Percentiles rank a stretch among this genome's conserved stretches.
These are phyloP conservation scores for Didymella lethalis DNA, from an alignment of 2,329 filamentous ascomycete species.

Conservation along the genomic window DNA sequence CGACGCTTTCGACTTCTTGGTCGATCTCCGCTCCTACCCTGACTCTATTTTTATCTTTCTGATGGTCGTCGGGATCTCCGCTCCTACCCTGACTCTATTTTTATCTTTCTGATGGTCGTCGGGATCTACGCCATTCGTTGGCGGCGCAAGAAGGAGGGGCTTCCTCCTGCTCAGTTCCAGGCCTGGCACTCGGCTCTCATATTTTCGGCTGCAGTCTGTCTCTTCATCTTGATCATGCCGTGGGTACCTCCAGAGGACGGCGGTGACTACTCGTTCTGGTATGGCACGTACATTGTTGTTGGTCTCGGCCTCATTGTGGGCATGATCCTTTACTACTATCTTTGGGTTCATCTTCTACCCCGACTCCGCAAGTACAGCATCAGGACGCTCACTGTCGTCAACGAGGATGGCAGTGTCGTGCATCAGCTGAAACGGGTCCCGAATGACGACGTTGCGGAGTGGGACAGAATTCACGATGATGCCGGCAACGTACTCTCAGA, in stretches of 20 bases:
- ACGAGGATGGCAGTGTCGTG: conserved; percentile 40
- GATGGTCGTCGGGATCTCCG: conserved; percentile 39
- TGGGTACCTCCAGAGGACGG: conserved; percentile 71
- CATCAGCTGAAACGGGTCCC: conserved; percentile 37
- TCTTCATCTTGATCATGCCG: conserved; percentile 68
- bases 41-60: conserved; percentile 19
- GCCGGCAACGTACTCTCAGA: conserved; percentile 33
- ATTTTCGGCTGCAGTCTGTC: conserved; percentile 21
- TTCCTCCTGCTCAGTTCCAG: background rate
- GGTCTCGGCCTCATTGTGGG: conserved; percentile 59
- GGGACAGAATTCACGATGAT: conserved; percentile 44
- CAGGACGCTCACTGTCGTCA: conserved; percentile 37
- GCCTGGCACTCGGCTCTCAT: background rate
- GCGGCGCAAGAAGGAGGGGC: conserved; percentile 29
- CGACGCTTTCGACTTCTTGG: conserved; percentile 71
- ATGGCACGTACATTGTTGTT: conserved; percentile 71
- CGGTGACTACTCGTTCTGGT: conserved; percentile 75
- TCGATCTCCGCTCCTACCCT: conserved; percentile 48
- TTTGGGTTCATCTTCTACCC: conserved; percentile 42
- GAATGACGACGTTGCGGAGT: conserved; percentile 37
- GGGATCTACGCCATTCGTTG: conserved; percentile 39
- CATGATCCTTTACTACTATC: conserved; percentile 18
- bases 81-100: conserved; percentile 34
- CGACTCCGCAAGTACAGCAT: conserved; percentile 34
- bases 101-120: conserved; percentile 28